Evolutionary conservation across 371 early-diverging fungal species (phyloP), one percentile per base, ranked within the genome.

Genomic region (Syncephalastrum racemosum): DNA sequence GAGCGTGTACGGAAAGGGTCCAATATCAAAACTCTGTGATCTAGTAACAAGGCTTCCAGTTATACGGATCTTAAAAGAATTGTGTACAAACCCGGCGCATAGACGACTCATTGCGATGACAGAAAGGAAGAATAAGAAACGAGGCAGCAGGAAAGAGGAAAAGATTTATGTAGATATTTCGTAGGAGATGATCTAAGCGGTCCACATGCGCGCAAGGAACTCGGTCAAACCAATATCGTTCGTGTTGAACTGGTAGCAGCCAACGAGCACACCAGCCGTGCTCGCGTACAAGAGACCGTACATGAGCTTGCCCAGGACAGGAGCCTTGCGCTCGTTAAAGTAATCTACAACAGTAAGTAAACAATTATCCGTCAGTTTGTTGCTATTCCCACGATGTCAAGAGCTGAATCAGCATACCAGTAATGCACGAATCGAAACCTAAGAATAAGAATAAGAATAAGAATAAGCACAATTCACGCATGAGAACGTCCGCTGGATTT

Each of bases 151-250:
- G 10, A 31, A 31, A 31, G 36, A 31, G 36, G 36, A 31, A 31
- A 31, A 5, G 36, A 12, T 31, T 31, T 31, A 31, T 31, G 36
- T 31, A 31, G 36, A 31, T 31, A 31, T 31, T 31, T 31, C 36
- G 36, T 8, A 31, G 10, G 36, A 2, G 36, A 31, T 31, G 46
- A 50, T 62, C 69, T 83, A 86, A 60, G 88, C 90, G 54, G 77
- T 77, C 98, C 98, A 96, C 45, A 89, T 46, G 50, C 89, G 84
- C 71, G 81, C 75, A 58, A 93, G 75, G 62, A 92, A 81, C 70
- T 90, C 94, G 47, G 96, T 95, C 57, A 98, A 73, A 24, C 98
- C 97, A 55, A 97, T 82, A 62, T 98, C 97, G 50, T 91, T 83
- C 24, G 96, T 96, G 81, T 98, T 98, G 86, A 97, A 89, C 65